A percentile compares a stretch with the other conserved stretches of the same genome.
These are phyloP conservation scores for Yamadazyma atmosphaerica DNA, from an alignment of 1,139 yeast genomes.

Conservation along the genomic window DNA sequence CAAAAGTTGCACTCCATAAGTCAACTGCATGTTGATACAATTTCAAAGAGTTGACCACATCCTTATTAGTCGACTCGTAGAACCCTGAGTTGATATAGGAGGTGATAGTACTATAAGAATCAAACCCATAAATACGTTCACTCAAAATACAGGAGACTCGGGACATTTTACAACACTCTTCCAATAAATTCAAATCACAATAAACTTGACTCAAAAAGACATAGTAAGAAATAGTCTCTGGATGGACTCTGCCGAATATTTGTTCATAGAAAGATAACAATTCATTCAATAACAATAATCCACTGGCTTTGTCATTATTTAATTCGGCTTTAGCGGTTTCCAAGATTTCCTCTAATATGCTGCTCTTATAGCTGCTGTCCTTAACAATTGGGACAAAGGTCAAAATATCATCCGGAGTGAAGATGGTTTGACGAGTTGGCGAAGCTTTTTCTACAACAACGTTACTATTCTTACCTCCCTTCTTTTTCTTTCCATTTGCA, in stretches of 20 bases:
- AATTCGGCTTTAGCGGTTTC: slow-evolving; percentile 64
- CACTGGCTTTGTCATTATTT: slow-evolving; percentile 47
- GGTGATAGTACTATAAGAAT: slow-evolving; percentile 73
- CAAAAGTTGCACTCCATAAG: slow-evolving; percentile 55
- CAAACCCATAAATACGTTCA: slow-evolving; percentile 82
- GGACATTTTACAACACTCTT: slow-evolving; percentile 65
- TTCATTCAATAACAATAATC: slow-evolving; percentile 63
- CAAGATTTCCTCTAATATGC: slow-evolving; percentile 75
- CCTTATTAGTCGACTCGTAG: slow-evolving; percentile 63
- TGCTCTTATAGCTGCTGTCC: slow-evolving; percentile 65
- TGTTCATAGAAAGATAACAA: slow-evolving; percentile 77
- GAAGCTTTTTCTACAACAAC: slow-evolving; percentile 22
- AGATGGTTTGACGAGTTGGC: slow-evolving; percentile 37
- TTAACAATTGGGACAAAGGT: slow-evolving; percentile 74
- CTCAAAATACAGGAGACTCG: slow-evolving; percentile 72
- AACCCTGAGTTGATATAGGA: slow-evolving; percentile 74
- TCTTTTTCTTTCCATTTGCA: slow-evolving; percentile 17
- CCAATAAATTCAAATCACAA: slow-evolving; percentile 56
- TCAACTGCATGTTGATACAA: slow-evolving; percentile 61
- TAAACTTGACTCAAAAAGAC: slow-evolving; percentile 65
- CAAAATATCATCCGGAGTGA: slow-evolving; percentile 61
- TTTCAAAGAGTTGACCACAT: slow-evolving; percentile 61
- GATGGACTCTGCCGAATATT: slow-evolving; percentile 77
- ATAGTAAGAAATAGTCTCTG: slow-evolving; percentile 75
- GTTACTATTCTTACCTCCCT: slow-evolving; percentile 25